Evolutionary conservation across 768 basidiomycete species (phyloP).

Genomic region (Calocybe gangraenosa): DNA sequence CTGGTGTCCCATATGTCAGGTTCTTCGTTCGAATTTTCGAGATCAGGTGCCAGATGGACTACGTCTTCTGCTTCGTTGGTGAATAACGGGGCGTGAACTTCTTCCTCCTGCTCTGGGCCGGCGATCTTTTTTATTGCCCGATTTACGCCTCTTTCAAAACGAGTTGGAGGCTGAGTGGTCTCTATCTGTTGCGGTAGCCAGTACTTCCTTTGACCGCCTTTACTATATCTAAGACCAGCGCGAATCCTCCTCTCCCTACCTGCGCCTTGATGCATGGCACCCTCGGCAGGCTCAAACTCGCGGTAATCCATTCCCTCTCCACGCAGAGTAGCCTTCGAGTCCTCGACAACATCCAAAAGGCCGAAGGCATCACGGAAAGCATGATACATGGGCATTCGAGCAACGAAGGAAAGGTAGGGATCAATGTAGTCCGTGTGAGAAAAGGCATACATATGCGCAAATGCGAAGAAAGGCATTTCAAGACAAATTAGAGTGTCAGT

Average conservation of each 20-base stretch:
- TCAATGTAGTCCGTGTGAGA: conserved; percentile 84
- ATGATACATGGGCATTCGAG: conserved; percentile 85
- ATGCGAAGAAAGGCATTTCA: conserved; percentile 97
- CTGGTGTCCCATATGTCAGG: conserved; percentile 33
- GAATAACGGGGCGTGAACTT: conserved; percentile 74
- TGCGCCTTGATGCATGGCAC: conserved; percentile 84
- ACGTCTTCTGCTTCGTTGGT: conserved; percentile 56
- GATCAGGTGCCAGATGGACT: conserved; percentile 61
- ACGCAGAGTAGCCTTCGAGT: conserved; percentile 73
- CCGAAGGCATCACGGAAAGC: conserved; percentile 90
- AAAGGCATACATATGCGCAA: conserved; percentile 95
- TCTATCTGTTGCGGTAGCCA: conserved; percentile 79
- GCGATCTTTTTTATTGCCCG: conserved; percentile 35
- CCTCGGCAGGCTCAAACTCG: conserved; percentile 94
- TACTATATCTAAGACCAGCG: conserved; percentile 87
- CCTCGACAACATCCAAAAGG: conserved; percentile 80
- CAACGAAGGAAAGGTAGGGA: conserved; percentile 54
- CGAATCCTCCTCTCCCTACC: conserved; percentile 84
- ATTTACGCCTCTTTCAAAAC: conserved; percentile 38
- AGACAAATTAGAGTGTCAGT: conserved; percentile 90
- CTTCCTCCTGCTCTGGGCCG: conserved; percentile 42
- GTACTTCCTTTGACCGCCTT: conserved; percentile 91
- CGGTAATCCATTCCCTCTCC: conserved; percentile 95
- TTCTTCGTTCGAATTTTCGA: conserved; percentile 38
- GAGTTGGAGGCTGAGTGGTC: conserved; percentile 33